phyloP scores from a whole-genome alignment of 1,139 yeast species.

The Candida frijolesensis region DNA sequence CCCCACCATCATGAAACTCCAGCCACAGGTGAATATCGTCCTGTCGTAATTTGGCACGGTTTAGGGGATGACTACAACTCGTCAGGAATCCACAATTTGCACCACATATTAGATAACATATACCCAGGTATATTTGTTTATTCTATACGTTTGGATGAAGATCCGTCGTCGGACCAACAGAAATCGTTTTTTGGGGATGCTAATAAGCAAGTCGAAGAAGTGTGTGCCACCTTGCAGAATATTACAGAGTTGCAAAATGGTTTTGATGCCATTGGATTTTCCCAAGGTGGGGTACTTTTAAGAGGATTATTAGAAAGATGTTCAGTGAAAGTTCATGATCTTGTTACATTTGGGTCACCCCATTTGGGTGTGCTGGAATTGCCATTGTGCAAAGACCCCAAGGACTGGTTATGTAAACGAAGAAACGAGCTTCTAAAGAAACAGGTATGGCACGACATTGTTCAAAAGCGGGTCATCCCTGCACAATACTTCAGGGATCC shows the following conservation, averaged over 20 bases:
- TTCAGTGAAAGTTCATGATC: slow-evolving; percentile 48
- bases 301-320: slow-evolving; percentile 67
- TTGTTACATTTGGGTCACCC: slow-evolving; percentile 81
- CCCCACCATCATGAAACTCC: background rate
- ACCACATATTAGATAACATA: slow-evolving; percentile 40
- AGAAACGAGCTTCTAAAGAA: slow-evolving; percentile 56
- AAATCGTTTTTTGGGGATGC: slow-evolving; percentile 64
- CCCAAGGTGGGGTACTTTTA: slow-evolving; percentile 80
- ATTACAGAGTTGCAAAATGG: slow-evolving; percentile 51
- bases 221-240: slow-evolving; percentile 42
- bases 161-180: slow-evolving; percentile 54
- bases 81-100: slow-evolving; percentile 53
- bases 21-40: slow-evolving; percentile 24
- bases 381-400: slow-evolving; percentile 55
- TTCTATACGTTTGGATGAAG: slow-evolving; percentile 52
- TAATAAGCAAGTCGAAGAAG: slow-evolving; percentile 37
- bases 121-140: slow-evolving; percentile 58
- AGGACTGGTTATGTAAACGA: slow-evolving; percentile 63
- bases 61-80: slow-evolving; percentile 77
- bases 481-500: slow-evolving; percentile 78
- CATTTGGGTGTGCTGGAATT: slow-evolving; percentile 77
- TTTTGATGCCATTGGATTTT: slow-evolving; percentile 76
- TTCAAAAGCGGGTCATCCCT: slow-evolving; percentile 63
- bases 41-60: slow-evolving; percentile 84
- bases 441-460: slow-evolving; percentile 61